Evolutionary conservation across 495 filamentous ascomycete genomes (phyloP).

Genomic region (Penicillium argentinense): DNA sequence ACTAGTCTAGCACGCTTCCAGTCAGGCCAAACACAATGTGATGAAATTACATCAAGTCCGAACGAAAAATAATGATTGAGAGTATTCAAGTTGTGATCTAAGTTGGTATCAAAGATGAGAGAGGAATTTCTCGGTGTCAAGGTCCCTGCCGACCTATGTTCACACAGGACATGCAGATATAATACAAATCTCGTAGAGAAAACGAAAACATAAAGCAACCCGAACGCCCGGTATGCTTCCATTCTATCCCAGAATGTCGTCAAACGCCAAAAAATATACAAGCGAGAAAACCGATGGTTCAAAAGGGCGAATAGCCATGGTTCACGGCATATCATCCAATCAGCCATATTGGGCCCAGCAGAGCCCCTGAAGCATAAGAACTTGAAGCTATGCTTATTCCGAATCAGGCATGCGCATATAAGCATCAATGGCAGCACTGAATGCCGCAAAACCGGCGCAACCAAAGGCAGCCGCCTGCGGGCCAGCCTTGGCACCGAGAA

Average conservation of each 20-base stretch:
- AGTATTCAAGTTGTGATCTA: not conserved
- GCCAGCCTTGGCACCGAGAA: conserved; percentile 78
- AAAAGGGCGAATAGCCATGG: no score
- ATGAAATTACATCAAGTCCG: no score
- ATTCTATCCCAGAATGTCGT: conserved; percentile 25
- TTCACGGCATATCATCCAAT: no score
- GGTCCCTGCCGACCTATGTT: not conserved
- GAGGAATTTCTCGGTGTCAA: conserved; percentile 1
- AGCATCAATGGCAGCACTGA: conserved; percentile 90
- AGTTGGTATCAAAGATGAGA: conserved; percentile 6
- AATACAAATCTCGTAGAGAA: not conserved
- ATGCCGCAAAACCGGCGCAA: conserved; percentile 93
- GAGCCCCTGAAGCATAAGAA: no score
- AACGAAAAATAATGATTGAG: not conserved
- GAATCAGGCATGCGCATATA: conserved; percentile 70
- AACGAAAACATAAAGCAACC: conserved; percentile 12
- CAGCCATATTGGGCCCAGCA: no score
- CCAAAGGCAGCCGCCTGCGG: conserved; percentile 88
- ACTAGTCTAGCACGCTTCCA: no score
- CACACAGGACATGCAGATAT: conserved; percentile 5
- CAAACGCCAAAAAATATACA: conserved; percentile 25
- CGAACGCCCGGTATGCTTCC: conserved; percentile 30
- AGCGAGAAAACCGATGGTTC: conserved; percentile 4
- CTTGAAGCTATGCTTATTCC: conserved; percentile 19
- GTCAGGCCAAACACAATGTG: no score